Evolutionary conservation across 2,329 filamentous ascomycete genomes (phyloP), one percentile per base, ranked within the genome.

Genomic region (Daldinia sp.): DNA sequence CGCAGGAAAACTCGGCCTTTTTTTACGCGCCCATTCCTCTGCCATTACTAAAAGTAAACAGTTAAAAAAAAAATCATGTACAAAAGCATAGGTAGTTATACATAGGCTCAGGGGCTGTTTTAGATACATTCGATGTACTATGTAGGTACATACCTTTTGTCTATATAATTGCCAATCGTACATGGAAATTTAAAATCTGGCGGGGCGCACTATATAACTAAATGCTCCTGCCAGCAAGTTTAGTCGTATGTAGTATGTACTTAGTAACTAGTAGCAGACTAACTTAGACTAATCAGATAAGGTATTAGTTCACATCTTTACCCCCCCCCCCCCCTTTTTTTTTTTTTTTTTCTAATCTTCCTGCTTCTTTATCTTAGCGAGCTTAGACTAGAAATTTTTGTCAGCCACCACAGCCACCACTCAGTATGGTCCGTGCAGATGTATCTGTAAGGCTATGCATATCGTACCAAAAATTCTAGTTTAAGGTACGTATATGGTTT

Each of bases 281-380:
- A 43, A 43, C n/a, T n/a, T n/a, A n/a, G n/a, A 43, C 39, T 43
- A 43, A 43, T 25, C 39, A 43, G 39, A 43, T 43, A 27, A 43
- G 27, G 27, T 48, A 48, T 30, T 48, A 48, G 43, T 19, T 30
- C 27, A 7, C 43, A 48, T 48, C 48, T 32, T 52, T 41, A 47
- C 30, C 21, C 30, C 37, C 13, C 41, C 43, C 35, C 52, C 30
- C 43, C 56, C 48, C 58, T 27, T 23, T 10, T 47, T 47, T 29
- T 49, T 34, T 17, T 39, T 29, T 21, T 45, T 23, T 5, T 45
- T 45, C 11, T 9, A 19, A 17, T 45, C 13, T 9, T 9, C 21
- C n/a, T n/a, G n/a, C n/a, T n/a, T n/a, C n/a, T n/a, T n/a, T n/a
- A n/a, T n/a, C n/a, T n/a, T n/a, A n/a, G n/a, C n/a, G n/a, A n/a